phyloP scores from a whole-genome alignment of 441 rosid species.

The Kokia cookei region DNA sequence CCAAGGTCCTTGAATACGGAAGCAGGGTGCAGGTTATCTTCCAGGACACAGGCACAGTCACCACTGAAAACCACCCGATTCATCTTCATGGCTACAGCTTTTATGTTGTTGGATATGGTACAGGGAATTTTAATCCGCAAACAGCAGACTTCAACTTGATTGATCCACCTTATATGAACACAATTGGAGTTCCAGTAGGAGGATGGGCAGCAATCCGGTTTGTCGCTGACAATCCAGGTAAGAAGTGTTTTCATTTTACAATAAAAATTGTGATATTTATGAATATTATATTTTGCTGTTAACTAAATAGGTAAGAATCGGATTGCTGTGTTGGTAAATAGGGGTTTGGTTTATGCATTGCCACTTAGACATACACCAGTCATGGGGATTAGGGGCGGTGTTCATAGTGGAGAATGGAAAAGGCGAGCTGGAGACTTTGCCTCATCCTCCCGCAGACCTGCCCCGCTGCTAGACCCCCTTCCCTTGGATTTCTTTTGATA shows the following conservation, averaged over 20 bases:
- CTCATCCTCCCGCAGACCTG: slow-evolving; percentile 70
- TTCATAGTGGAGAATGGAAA: slow-evolving; percentile 67
- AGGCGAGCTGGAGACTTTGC: slow-evolving; percentile 50
- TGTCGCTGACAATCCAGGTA: slow-evolving; percentile 83
- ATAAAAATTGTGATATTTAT: not conserved
- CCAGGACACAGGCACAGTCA: slow-evolving; percentile 65
- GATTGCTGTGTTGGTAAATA: slow-evolving; percentile 1
- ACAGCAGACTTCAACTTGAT: slow-evolving; percentile 48
- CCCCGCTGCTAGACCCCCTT: slow-evolving; percentile 50
- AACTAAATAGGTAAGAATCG: not conserved
- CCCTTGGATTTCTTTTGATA: not conserved
- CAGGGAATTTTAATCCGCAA: slow-evolving; percentile 55
- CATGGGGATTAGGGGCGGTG: slow-evolving; percentile 76
- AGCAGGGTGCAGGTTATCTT: slow-evolving; percentile 62
- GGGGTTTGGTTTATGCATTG: slow-evolving; percentile 93
- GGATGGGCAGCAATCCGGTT: slow-evolving; percentile 92
- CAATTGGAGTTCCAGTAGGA: slow-evolving; percentile 82
- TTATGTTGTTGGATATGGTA: slow-evolving; percentile 70
- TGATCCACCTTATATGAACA: slow-evolving; percentile 87
- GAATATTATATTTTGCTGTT: not conserved
- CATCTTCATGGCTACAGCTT: slow-evolving; percentile 92
- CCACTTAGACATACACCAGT: slow-evolving; percentile 68
- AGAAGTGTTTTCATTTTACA: not conserved
- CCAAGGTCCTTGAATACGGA: slow-evolving; percentile 62
- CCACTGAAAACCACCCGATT: slow-evolving; percentile 84